A percentile compares a stretch with the other conserved stretches of the same genome.
These are phyloP conservation scores for Medakamo hakoo DNA, from an alignment of 139 green algal genomes.

Conservation along the genomic window DNA sequence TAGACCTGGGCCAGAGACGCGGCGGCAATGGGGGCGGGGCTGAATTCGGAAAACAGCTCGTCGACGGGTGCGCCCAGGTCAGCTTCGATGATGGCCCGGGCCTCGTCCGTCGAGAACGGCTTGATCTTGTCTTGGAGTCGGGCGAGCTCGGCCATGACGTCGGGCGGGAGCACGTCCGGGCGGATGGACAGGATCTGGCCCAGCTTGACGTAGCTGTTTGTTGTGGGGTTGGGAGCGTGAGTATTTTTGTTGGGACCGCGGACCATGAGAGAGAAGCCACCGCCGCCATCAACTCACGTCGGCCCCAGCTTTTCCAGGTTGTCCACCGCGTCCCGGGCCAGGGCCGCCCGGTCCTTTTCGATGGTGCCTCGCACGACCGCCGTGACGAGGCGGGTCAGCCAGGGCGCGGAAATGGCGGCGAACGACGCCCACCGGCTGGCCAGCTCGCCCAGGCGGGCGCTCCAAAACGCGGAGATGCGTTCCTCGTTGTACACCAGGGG, in stretches of 20 bases:
- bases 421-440: slow-evolving; percentile 40
- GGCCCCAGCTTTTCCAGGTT: slow-evolving; percentile 71
- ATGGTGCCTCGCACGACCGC: slow-evolving; percentile 36
- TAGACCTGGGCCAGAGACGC: slow-evolving; percentile 91
- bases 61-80: slow-evolving; percentile 59
- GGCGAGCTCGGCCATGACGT: slow-evolving; percentile 63
- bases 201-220: slow-evolving; percentile 94
- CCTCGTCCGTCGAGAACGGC: slow-evolving; percentile 50
- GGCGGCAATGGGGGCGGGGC: slow-evolving; percentile 57
- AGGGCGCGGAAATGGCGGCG: slow-evolving; percentile 42
- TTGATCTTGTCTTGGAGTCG: slow-evolving; percentile 81
- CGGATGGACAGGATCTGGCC: slow-evolving; percentile 63
- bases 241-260: too few species aligned
- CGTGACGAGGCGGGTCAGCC: slow-evolving; percentile 56
- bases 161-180: slow-evolving; percentile 73
- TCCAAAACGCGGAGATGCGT: slow-evolving; percentile 51
- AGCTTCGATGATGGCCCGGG: slow-evolving; percentile 39
- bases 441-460: slow-evolving; percentile 44
- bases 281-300: too few species aligned
- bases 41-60: slow-evolving; percentile 69
- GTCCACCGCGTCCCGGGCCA: slow-evolving; percentile 47
- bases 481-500: slow-evolving; percentile 60
- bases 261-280: too few species aligned
- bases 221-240: too few species aligned
- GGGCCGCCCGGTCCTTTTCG: slow-evolving; percentile 13